Conservation (phyloP, 768 basidiomycete genomes). For the Lactarius evosmus region DNA sequence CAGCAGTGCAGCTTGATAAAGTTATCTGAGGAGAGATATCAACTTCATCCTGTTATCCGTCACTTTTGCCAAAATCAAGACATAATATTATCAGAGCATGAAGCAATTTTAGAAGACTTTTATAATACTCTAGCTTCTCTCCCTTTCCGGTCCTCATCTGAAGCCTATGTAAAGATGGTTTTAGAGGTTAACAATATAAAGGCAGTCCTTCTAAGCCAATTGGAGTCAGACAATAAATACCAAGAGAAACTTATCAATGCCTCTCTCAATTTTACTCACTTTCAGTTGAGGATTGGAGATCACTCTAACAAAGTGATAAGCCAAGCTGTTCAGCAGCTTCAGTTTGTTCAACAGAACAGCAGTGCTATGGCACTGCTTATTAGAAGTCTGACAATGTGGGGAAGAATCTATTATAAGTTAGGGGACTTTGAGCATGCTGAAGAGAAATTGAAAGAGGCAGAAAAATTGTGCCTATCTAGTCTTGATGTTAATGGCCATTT, state of each 20-base stretch:
- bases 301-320: not conserved
- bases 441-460: not conserved
- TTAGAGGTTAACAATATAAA: not conserved
- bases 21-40: not conserved
- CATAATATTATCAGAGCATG: not conserved
- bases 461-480: not conserved
- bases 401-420: not conserved
- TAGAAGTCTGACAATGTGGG: not conserved
- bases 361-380: not conserved
- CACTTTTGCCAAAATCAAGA: not conserved
- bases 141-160: not conserved
- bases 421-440: not conserved
- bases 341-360: not conserved
- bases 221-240: not conserved
- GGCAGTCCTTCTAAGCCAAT: not conserved
- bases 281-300: not conserved
- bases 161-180: not conserved
- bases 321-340: not conserved
- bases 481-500: not conserved
- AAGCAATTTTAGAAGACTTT: not conserved
- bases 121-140: not conserved
- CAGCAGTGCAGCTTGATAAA: slow-evolving; percentile 2
- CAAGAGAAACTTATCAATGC: not conserved
- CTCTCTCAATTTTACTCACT: not conserved
- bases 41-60: not conserved